Evolutionary conservation across 2,329 filamentous ascomycete genomes (phyloP), one percentile per base, ranked within the genome.

Genomic region (Onygenales sp.): DNA sequence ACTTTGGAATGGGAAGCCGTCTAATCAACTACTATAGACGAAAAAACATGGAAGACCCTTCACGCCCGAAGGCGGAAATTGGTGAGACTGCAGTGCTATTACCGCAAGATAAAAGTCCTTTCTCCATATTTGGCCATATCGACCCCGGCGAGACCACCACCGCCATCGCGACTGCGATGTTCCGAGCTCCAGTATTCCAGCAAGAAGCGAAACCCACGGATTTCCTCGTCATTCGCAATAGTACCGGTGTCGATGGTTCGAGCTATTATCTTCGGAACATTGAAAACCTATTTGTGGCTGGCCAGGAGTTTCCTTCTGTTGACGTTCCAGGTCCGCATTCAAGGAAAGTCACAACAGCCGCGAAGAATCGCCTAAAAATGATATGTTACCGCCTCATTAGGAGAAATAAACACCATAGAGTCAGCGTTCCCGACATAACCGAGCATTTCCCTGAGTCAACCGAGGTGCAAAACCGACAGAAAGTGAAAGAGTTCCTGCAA

Each of bases 11-110:
- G 93, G 91, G 91, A 51, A 95, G 86, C 68, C 87, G 90, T 51
- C 81, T 98, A 55, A 89, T 97, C 75, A 97, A 98, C 69, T 98
- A 97, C 70, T 96, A 96, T 67, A 87, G 89, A 41, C 84, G 91
- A 55, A 89, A 89, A 63, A 87, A 89, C 65, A 81, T 72, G 36
- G 88, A 94, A 45, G 88, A 93, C 56, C 81, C 83, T 48, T 79
- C 82, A 51, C 80, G 88, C 1, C 87, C 89, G 1, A 94, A 90
- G 74, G 69, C 79, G 55, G 89, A 95, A 3, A 80, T 98, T 57
- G 93, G 93, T 55, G 93, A 98, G 71, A 87, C 88, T 2, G 85
- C 87, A 47, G 85, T 95, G 11, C 78, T 98, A 36, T 78, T 96
- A 35, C 89, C 90, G 1, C 91, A 98, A 66, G 93, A 98, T 70